These are phyloP conservation scores for Dimocarpus longan DNA, from an alignment of 345 rosid genomes.

Conservation along the genomic window DNA sequence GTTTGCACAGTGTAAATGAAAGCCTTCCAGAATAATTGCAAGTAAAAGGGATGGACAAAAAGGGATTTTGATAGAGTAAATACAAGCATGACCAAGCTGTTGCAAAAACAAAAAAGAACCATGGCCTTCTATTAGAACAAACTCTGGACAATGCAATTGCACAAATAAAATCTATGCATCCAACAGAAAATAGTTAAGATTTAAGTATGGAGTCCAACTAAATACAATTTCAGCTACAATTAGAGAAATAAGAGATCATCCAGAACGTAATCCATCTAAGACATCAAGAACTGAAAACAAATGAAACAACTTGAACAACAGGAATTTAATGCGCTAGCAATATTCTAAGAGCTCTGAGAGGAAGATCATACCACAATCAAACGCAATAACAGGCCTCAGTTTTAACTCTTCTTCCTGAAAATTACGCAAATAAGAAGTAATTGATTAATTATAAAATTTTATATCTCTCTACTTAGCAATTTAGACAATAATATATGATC, in stretches of 20 bases:
- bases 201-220: neutral
- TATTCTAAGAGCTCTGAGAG: slow-evolving; percentile 5
- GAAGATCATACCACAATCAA: slow-evolving; percentile 79
- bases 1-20: neutral
- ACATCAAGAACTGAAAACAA: neutral
- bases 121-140: neutral
- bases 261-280: neutral
- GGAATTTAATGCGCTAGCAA: neutral
- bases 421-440: slow-evolving; percentile 12
- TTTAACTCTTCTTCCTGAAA: slow-evolving; percentile 91
- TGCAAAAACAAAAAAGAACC: neutral
- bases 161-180: slow-evolving; percentile 5
- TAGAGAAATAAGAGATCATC: neutral
- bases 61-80: neutral
- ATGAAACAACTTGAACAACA: neutral
- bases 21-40: neutral
- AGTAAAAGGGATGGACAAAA: neutral
- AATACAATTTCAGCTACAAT: neutral
- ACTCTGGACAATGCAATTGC: neutral
- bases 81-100: neutral
- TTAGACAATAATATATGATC: neutral
- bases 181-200: neutral
- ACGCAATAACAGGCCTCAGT: slow-evolving; percentile 85
- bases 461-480: neutral
- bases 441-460: neutral